phyloP scores from a whole-genome alignment of 2,329 filamentous ascomycete species.

The Hymenoscyphus repandus region DNA sequence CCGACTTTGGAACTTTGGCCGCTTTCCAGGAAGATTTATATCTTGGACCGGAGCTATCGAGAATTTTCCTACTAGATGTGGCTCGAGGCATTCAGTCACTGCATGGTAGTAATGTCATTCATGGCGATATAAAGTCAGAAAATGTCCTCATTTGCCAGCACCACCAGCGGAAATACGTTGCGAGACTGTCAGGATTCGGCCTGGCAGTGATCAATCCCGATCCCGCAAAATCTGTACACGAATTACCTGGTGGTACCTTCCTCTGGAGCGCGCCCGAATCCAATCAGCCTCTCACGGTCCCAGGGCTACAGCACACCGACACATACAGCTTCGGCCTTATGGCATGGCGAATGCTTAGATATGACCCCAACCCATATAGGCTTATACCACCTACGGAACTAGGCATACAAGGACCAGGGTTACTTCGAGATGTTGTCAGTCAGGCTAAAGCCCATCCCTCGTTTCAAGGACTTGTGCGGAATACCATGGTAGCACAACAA shows the following conservation, averaged over 20 bases:
- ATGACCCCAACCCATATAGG: neutral
- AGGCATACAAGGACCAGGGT: neutral
- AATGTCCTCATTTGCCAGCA: constrained; percentile 7
- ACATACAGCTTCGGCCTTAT: constrained; percentile 4
- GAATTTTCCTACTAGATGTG: constrained; percentile 3
- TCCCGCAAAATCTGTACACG: neutral
- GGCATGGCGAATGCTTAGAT: constrained; percentile 1
- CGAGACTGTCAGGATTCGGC: constrained; percentile 7
- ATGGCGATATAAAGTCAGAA: constrained; percentile 8
- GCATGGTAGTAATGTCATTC: constrained; percentile 5
- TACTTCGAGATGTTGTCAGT: neutral
- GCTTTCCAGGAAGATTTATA: constrained; percentile 5
- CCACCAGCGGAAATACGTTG: constrained; percentile 2
- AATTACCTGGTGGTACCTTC: constrained; percentile 1
- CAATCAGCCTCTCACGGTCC: neutral
- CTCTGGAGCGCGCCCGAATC: constrained; percentile 2
- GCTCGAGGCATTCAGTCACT: constrained; percentile 5
- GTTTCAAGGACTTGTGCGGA: neutral
- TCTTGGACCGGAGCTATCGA: neutral
- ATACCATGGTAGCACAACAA: neutral
- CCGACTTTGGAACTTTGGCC: constrained; percentile 9
- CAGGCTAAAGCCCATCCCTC: neutral
- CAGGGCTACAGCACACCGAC: constrained; percentile 5
- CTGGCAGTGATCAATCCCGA: constrained; percentile 4
- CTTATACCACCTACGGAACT: neutral